Evolutionary conservation across 2,329 filamentous ascomycete genomes (phyloP).

Genomic region (Penicillium sp.): DNA sequence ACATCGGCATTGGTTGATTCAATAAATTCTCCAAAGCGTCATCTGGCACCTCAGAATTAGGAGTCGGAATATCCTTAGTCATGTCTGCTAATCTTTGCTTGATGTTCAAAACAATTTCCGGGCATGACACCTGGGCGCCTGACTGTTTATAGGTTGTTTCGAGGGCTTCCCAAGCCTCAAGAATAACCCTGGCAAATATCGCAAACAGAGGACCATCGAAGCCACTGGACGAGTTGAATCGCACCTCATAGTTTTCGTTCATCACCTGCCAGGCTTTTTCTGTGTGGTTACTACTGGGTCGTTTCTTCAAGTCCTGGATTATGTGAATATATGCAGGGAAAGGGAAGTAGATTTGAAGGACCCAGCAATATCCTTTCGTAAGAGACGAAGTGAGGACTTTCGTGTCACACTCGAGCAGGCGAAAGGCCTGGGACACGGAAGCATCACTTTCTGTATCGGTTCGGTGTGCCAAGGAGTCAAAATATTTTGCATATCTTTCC

Average conservation of each 20-base stretch:
- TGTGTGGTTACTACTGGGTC: slow-evolving; percentile 37
- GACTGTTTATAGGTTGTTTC: slow-evolving; percentile 18
- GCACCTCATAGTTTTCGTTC: slow-evolving; percentile 47
- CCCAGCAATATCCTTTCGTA: slow-evolving; percentile 46
- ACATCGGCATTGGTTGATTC: neutral
- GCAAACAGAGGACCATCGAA: slow-evolving; percentile 24
- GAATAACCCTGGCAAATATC: slow-evolving; percentile 38
- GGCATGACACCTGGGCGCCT: slow-evolving; percentile 17
- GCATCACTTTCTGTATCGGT: slow-evolving; percentile 25
- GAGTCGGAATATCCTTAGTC: neutral
- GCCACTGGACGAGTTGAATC: slow-evolving; percentile 18
- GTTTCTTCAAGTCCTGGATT: slow-evolving; percentile 42
- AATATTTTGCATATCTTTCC: slow-evolving; percentile 45
- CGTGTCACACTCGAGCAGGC: slow-evolving; percentile 50
- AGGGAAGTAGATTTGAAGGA: slow-evolving; percentile 48
- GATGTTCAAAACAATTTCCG: slow-evolving; percentile 33
- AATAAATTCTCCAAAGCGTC: neutral
- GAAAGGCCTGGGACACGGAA: slow-evolving; percentile 31
- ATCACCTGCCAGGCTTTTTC: slow-evolving; percentile 46
- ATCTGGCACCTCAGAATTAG: neutral
- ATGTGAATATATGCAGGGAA: slow-evolving; percentile 52
- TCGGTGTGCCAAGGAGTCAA: slow-evolving; percentile 4
- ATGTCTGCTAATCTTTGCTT: slow-evolving; percentile 20
- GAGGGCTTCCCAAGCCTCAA: slow-evolving; percentile 44
- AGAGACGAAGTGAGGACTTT: slow-evolving; percentile 45